Evolutionary conservation across 225 moss, liverwort and hornwort genomes (phyloP), one percentile per base, ranked within the genome.

Genomic region (Takakia lepidozioides): DNA sequence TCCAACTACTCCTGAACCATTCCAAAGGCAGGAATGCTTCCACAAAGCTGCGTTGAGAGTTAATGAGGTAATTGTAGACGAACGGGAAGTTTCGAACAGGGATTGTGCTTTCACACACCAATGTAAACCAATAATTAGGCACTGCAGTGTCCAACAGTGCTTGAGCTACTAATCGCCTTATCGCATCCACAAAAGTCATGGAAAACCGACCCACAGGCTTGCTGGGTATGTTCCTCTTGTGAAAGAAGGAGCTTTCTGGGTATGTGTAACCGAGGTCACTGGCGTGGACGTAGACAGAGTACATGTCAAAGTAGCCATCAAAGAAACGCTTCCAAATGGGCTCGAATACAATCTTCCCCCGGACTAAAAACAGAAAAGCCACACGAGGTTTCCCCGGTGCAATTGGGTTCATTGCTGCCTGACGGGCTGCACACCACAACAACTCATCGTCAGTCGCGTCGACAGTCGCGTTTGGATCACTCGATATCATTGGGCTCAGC

Each of bases 271-370:
- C 23, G 6, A 68, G 51, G 5, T 36, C 38, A 15, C 34, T 19
- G 10, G 67, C 36, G 43, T 78, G 77, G 2, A 52, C 72, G 24
- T 72, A 68, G 4, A 77, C 22, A 26, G 64, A 68, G 46, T 64
- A 72, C 1, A 19, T 32, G 1, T 64, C 35, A 25, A 68, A 67
- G 18, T 72, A 67, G 23, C 60, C 64, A 24, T 35, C n/a, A n/a
- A 72, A 61, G 35, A 67, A 77, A 1, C 67, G 32, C 27, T 23
- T 49, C 67, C 76, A 76, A 8, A 67, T 2, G 1, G 46, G 57
- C 49, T 77, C 77, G 6, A 60, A 49, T 11, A 51, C 37, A 8
- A 63, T 45, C 19, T 16, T 8, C 10, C 56, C 63, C 26, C 63
- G 39, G 7, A 66, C 19, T 9, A 76, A 10, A 16, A 76, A 71